Percentiles rank a stretch among this genome's conserved stretches.
Evolutionary conservation across 2,329 filamentous ascomycete species (phyloP).

Genomic region (Fragosphaeria purpurea): DNA sequence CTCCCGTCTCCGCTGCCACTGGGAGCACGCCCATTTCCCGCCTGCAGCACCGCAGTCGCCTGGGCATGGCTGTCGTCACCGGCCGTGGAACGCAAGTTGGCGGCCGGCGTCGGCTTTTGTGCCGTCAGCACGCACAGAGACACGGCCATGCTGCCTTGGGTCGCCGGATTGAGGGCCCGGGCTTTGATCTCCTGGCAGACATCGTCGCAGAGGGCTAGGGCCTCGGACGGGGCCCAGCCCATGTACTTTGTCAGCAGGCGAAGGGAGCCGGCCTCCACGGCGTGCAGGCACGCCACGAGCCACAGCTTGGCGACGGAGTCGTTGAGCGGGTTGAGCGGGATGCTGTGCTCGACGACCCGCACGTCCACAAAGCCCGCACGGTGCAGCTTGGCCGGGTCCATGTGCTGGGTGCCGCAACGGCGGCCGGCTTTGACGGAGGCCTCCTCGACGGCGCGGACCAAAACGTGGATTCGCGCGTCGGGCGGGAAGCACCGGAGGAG

Average conservation of each 20-base stretch:
- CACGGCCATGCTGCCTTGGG: conserved; percentile 32
- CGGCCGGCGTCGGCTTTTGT: conserved; percentile 34
- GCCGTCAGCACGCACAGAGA: conserved; percentile 39
- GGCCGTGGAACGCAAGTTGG: conserved; percentile 3
- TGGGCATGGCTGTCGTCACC: neutral
- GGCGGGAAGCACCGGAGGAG: conserved; percentile 22
- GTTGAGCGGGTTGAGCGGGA: conserved; percentile 27
- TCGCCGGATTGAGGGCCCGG: conserved; percentile 36
- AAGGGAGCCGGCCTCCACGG: conserved; percentile 33
- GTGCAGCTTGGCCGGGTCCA: conserved; percentile 22
- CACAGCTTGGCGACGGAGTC: conserved; percentile 34
- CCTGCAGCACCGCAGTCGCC: neutral
- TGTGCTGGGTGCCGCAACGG: conserved; percentile 12
- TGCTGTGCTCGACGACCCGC: conserved; percentile 29
- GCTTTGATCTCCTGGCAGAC: conserved; percentile 38
- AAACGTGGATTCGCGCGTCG: conserved; percentile 31
- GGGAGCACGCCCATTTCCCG: neutral
- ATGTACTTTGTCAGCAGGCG: conserved; percentile 42
- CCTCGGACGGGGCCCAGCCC: conserved; percentile 40
- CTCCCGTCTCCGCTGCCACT: conserved; percentile 8
- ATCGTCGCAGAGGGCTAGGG: conserved; percentile 35
- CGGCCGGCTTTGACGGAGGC: conserved; percentile 32
- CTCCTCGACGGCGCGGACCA: conserved; percentile 17
- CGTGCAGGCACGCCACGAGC: conserved; percentile 30
- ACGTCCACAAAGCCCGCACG: conserved; percentile 35